These are phyloP conservation scores for Plasmodium gonderi DNA, from an alignment of 169 alveolate genomes.

Conservation along the genomic window DNA sequence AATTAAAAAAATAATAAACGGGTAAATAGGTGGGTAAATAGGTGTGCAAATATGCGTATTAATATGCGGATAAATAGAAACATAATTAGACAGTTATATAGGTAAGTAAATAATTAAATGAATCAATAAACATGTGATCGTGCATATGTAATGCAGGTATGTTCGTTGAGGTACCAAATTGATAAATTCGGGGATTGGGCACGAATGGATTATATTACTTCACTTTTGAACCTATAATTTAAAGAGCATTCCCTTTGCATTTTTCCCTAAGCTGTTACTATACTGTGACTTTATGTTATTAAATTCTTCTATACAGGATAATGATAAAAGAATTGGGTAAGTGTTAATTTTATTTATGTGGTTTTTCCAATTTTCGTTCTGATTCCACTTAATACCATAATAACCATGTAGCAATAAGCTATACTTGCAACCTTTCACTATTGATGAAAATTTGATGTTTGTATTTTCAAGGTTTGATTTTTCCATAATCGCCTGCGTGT, in stretches of 20 bases:
- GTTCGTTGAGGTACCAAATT: too few relatives aligned
- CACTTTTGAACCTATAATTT: constrained; percentile 4
- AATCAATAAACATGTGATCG: too few relatives aligned
- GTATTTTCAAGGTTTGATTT: constrained; percentile 34
- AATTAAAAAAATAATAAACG: not conserved
- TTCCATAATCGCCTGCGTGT: constrained; percentile 4
- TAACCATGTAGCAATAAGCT: constrained; percentile 47
- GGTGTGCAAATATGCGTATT: not conserved
- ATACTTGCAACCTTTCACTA: constrained; percentile 69
- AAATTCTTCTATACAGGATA: constrained; percentile 70
- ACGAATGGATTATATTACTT: too few relatives aligned
- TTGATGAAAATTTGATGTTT: constrained; percentile 30
- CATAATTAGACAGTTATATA: too few relatives aligned
- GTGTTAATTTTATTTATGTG: constrained; percentile 57
- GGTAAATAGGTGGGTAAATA: not conserved
- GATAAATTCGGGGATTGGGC: too few relatives aligned
- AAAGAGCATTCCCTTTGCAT: constrained; percentile 44
- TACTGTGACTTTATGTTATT: constrained; percentile 57
- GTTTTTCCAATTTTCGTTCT: constrained; percentile 46
- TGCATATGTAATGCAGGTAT: too few relatives aligned
- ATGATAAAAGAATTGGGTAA: constrained; percentile 56
- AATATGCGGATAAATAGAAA: too few relatives aligned
- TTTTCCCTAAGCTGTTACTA: constrained; percentile 18
- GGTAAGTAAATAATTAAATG: too few relatives aligned
- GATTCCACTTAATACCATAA: constrained; percentile 65